These are phyloP conservation scores for Osmanthus fragrans DNA, from an alignment of 257 asterid species.

Conservation along the genomic window DNA sequence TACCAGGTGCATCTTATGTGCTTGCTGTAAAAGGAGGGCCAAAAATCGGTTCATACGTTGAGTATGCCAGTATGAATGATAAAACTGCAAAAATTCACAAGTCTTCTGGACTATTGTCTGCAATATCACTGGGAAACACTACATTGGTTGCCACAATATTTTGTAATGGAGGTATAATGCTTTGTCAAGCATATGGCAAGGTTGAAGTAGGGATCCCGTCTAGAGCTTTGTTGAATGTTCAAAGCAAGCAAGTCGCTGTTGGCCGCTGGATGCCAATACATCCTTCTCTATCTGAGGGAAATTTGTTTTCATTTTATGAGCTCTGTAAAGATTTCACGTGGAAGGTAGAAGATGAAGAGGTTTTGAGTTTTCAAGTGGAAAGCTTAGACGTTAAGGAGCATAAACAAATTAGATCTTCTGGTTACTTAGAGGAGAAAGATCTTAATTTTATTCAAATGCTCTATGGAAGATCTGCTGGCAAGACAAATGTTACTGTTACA, in stretches of 20 bases:
- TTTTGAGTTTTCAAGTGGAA: conserved; percentile 49
- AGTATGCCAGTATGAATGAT: conserved; percentile 60
- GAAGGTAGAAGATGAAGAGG: conserved; percentile 60
- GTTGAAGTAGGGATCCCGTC: conserved; percentile 83
- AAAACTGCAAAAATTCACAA: conserved; percentile 54
- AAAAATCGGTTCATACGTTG: conserved; percentile 53
- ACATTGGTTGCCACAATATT: conserved; percentile 66
- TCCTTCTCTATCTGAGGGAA: conserved; percentile 78
- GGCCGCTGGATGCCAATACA: conserved; percentile 59
- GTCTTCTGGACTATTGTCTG: conserved; percentile 59
- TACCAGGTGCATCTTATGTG: conserved; percentile 85
- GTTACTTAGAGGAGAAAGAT: conserved; percentile 41
- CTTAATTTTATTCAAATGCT: conserved; percentile 60
- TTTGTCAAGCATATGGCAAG: conserved; percentile 66
- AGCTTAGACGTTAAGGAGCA: conserved; percentile 26
- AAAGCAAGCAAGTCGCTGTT: conserved; percentile 73
- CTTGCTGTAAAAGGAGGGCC: conserved; percentile 84
- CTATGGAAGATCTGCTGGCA: conserved; percentile 75
- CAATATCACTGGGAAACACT: conserved; percentile 72
- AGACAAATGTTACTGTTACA: conserved; percentile 60
- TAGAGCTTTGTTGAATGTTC: conserved; percentile 65
- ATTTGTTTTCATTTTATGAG: conserved; percentile 79
- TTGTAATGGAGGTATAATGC: conserved; percentile 53
- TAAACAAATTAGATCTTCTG: conserved; percentile 33
- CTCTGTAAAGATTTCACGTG: conserved; percentile 68